A percentile compares a stretch with the other conserved stretches of the same genome.
Conservation (phyloP, 2,329 filamentous ascomycete genomes). For the Dactylellina leptospora region DNA sequence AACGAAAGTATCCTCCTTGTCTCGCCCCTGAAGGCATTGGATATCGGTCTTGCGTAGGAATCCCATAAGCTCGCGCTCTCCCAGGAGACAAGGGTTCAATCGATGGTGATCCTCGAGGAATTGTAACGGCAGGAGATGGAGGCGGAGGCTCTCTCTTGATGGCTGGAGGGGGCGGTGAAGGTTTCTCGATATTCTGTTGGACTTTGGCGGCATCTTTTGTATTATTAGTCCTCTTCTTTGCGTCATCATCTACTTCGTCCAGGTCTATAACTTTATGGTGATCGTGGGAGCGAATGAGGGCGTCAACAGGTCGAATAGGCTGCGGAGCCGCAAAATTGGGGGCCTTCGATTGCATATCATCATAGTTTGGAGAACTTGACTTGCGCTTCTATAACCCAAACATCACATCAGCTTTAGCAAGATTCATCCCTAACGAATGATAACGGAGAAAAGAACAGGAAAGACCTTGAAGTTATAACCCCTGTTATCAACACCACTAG, state of each 20-base stretch:
- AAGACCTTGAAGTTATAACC: slow-evolving; percentile 36
- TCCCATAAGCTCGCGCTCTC: slow-evolving; percentile 29
- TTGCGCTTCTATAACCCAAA: slow-evolving; percentile 36
- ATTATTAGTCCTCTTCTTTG: slow-evolving; percentile 34
- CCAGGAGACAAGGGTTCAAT: slow-evolving; percentile 43
- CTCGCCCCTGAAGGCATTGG: slow-evolving; percentile 15
- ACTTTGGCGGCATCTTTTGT: slow-evolving; percentile 15
- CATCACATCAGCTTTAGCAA: slow-evolving; percentile 31
- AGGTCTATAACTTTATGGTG: slow-evolving; percentile 27
- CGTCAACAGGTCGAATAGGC: slow-evolving; percentile 22
- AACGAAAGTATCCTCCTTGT: slow-evolving; percentile 39
- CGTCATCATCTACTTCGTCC: slow-evolving; percentile 38
- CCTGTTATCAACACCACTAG: slow-evolving; percentile 9
- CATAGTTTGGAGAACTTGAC: slow-evolving; percentile 41
- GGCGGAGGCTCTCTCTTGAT: slow-evolving; percentile 44
- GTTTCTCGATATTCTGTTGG: slow-evolving; percentile 17
- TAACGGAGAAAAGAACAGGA: not conserved
- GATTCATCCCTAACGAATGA: not conserved
- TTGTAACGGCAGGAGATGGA: slow-evolving; percentile 40
- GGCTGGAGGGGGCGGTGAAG: slow-evolving; percentile 17
- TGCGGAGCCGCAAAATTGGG: slow-evolving; percentile 24
- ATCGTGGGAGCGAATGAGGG: slow-evolving; percentile 28
- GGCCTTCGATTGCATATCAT: slow-evolving; percentile 24
- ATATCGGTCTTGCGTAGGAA: slow-evolving; percentile 32
- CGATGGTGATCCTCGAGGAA: slow-evolving; percentile 38